Evolutionary conservation across 225 moss, liverwort and hornwort species (phyloP), one percentile per base, ranked within the genome.

Genomic region (Lunularia cruciata): DNA sequence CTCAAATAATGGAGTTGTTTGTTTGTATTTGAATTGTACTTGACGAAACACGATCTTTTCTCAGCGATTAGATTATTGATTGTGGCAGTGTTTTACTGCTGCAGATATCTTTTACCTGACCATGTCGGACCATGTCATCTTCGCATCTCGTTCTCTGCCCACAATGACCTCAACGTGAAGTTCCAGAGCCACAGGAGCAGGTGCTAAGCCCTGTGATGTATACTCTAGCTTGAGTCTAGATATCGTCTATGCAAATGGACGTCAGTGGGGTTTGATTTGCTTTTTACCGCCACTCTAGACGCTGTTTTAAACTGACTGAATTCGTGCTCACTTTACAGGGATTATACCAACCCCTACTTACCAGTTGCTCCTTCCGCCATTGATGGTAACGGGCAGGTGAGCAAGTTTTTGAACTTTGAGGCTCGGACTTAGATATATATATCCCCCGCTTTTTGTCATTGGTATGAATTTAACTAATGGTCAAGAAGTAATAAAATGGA

Each of bases 171-270:
- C 28, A 98, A 98, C 39, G 98, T 98, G 68, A 98, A 98, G 79
- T 98, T 98, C 42, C 98, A 98, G 77, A 98, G 98, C 66, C 98
- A 98, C 76, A 81, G 93, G 68, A 98, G 98, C 89, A 91, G 98
- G 93, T 93, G 81, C 16, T 16, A 9, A 32, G 14, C 6, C 27
- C 30, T 9, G 0, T 22, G 34, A n/a, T 8, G 20, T 2, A 19
- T 8, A 9, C 14, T 20, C 32, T 30, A 49, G 0, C 23, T 54
- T 23, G n/a, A 12, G 12, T 25, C 22, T 26, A 5, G 2, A 25
- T 13, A 25, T 46, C 55, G 43, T 43, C 18, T 15, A 16, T 30
- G 46, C 30, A 40, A 15, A 3, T 37, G 36, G 2, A n/a, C n/a
- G n/a, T n/a, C n/a, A 20, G 15, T 27, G 6, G 8, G 6, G 18